Conservation (phyloP, 163 green algal genomes). For the Scenedesmus sp. region DNA sequence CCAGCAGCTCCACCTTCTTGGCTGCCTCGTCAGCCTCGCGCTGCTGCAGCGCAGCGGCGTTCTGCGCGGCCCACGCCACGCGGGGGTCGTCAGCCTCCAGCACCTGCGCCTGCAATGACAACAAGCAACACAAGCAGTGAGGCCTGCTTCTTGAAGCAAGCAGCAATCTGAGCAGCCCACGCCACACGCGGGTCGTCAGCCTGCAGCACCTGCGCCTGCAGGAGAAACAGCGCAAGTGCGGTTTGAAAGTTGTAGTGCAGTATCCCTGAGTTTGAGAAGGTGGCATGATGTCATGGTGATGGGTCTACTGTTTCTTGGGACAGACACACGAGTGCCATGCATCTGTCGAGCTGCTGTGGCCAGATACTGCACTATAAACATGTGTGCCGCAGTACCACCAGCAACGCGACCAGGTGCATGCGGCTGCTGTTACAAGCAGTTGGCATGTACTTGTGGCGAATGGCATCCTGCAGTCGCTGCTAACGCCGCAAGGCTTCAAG, state of each 20-base stretch:
- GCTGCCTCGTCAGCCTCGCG: constrained; percentile 30
- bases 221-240: neutral
- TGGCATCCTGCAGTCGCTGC: no score
- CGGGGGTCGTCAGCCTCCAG: constrained; percentile 43
- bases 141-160: neutral
- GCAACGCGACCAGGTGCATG: no score
- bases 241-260: neutral
- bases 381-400: no score
- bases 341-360: no score
- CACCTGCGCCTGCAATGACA: neutral
- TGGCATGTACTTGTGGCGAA: no score
- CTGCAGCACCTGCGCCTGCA: neutral
- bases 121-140: neutral
- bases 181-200: constrained; percentile 32
- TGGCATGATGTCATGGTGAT: no score
- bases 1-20: constrained; percentile 39
- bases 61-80: constrained; percentile 15
- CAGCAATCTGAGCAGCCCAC: neutral
- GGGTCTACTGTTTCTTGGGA: no score
- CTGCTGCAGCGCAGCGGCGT: neutral
- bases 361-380: no score
- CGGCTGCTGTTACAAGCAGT: no score
- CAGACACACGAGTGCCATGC: no score
- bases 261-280: neutral
- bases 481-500: no score